Evolutionary conservation across 495 filamentous ascomycete species (phyloP).

Genomic region (Aspergillus diversus): DNA sequence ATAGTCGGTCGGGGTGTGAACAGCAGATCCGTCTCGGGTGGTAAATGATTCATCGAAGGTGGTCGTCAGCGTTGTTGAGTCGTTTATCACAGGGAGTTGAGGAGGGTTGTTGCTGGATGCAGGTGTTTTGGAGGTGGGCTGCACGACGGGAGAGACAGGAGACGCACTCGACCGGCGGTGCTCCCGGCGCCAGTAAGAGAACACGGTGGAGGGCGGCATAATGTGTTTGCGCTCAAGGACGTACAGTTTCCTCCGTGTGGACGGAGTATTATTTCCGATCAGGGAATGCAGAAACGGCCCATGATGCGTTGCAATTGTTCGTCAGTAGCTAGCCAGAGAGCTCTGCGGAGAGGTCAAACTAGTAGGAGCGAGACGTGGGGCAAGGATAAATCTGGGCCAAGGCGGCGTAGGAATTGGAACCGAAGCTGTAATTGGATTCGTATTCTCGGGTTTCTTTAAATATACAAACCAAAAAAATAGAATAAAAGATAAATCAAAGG

Average conservation of each 20-base stretch:
- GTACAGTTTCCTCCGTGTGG: conserved; percentile 15
- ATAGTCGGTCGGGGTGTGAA: conserved; percentile 27
- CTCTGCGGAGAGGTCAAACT: conserved; percentile 15
- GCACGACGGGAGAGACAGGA: conserved; percentile 34
- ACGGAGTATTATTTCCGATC: conserved; percentile 11
- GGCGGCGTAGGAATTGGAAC: neutral
- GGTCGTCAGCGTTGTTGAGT: conserved; percentile 33
- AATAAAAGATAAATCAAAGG: neutral
- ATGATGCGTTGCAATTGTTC: conserved; percentile 11
- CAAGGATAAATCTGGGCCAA: conserved; percentile 11
- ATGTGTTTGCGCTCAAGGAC: conserved; percentile 18
- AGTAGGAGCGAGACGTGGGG: conserved; percentile 21
- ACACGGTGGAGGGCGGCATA: conserved; percentile 51
- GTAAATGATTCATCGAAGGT: conserved; percentile 26
- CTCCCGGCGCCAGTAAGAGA: conserved; percentile 55
- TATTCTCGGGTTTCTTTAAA: neutral
- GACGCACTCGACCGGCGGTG: conserved; percentile 47
- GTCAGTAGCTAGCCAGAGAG: conserved; percentile 5
- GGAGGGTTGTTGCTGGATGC: conserved; percentile 32
- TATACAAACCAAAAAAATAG: neutral
- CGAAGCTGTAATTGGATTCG: conserved; percentile 10
- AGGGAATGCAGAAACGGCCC: conserved; percentile 16
- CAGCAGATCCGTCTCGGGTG: conserved; percentile 17
- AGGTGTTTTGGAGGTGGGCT: conserved; percentile 29
- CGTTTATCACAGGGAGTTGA: conserved; percentile 39